These are phyloP conservation scores for Lactarius pseudohatsudake DNA, from an alignment of 768 basidiomycete genomes.

Conservation along the genomic window DNA sequence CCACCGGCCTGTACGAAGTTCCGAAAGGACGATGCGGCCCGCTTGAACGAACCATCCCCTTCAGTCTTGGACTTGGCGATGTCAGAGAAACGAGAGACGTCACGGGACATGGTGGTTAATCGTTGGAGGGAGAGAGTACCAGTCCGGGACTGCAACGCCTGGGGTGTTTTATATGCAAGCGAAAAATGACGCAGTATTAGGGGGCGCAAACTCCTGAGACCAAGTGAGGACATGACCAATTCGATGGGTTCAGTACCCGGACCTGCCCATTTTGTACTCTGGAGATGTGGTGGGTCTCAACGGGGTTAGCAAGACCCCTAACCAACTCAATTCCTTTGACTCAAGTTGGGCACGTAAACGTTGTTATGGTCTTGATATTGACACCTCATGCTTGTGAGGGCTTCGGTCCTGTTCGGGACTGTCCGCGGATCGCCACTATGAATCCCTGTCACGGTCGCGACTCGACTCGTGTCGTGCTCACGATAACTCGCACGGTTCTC, in stretches of 20 bases:
- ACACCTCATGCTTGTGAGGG: too few relatives aligned
- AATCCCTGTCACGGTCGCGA: too few relatives aligned
- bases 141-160: not conserved
- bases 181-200: not conserved
- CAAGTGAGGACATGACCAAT: slow-evolving; percentile 1
- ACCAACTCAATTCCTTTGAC: too few relatives aligned
- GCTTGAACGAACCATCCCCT: slow-evolving; percentile 66
- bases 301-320: too few relatives aligned
- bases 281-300: not conserved
- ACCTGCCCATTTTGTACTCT: not conserved
- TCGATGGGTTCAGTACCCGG: not conserved
- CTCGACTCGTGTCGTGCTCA: too few relatives aligned
- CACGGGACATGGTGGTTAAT: slow-evolving; percentile 23
- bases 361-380: too few relatives aligned
- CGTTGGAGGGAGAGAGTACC: not conserved
- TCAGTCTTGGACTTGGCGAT: slow-evolving; percentile 55
- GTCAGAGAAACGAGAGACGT: slow-evolving; percentile 45
- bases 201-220: slow-evolving; percentile 2
- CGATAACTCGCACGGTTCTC: too few relatives aligned
- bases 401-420: too few relatives aligned
- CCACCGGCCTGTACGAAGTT: slow-evolving; percentile 55
- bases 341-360: too few relatives aligned
- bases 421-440: too few relatives aligned
- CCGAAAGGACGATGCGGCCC: slow-evolving; percentile 54
- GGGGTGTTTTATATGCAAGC: not conserved